phyloP scores from a whole-genome alignment of 441 rosid species.

The Melastoma candidum region DNA sequence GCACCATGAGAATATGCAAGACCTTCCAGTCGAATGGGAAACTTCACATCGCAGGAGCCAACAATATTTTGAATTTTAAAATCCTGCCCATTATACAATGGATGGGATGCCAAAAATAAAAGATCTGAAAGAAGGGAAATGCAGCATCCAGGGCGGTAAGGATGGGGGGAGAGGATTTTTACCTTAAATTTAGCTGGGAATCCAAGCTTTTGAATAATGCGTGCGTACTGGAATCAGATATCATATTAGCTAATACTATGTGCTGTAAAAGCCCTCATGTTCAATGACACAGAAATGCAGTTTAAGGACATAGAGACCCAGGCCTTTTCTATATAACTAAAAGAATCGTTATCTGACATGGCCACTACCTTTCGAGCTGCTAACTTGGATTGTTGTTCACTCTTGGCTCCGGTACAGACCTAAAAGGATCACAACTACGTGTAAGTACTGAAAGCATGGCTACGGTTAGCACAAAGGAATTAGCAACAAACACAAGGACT shows the following conservation, averaged over 20 bases:
- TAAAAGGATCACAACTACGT: slow-evolving; percentile 10
- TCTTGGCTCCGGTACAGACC: slow-evolving; percentile 88
- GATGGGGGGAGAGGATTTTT: background rate
- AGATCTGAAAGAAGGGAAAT: background rate
- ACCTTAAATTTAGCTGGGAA: slow-evolving; percentile 83
- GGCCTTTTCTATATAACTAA: no score
- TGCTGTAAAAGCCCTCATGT: background rate
- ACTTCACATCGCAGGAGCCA: slow-evolving; percentile 78
- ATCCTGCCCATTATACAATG: slow-evolving; percentile 32
- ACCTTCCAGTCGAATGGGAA: slow-evolving; percentile 70
- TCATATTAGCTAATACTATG: background rate
- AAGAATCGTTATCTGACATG: no score
- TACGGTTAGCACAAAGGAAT: no score
- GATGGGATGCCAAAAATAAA: background rate
- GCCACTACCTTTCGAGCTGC: slow-evolving; percentile 65
- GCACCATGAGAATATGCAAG: slow-evolving; percentile 74
- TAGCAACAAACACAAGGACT: background rate
- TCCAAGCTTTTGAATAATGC: slow-evolving; percentile 73
- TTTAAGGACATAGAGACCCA: no score
- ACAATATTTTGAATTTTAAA: slow-evolving; percentile 80
- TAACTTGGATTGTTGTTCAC: slow-evolving; percentile 66
- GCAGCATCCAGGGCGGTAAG: background rate
- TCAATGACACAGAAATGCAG: no score
- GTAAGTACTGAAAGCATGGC: no score
- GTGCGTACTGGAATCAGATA: slow-evolving; percentile 43